These are phyloP conservation scores for Sechiopsis laciniata DNA, from an alignment of 306 rosid species.

Conservation along the genomic window DNA sequence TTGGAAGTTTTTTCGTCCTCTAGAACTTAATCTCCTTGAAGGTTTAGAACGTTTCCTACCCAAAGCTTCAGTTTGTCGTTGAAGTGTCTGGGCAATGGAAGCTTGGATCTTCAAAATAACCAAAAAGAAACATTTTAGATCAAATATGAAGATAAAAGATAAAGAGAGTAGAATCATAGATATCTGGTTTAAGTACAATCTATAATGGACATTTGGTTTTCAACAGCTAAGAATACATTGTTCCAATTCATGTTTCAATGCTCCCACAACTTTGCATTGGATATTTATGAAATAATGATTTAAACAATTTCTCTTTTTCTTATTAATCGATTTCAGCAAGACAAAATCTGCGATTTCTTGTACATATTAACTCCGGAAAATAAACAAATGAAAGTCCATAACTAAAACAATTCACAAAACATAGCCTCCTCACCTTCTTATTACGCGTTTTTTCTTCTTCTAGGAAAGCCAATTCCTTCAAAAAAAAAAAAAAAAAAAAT, in stretches of 20 bases:
- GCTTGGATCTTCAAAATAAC: conserved; percentile 55
- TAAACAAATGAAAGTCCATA: too few relatives aligned
- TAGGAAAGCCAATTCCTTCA: conserved; percentile 51
- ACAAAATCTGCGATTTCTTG: background rate
- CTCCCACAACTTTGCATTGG: conserved; percentile 11
- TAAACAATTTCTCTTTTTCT: background rate
- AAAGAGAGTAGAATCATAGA: background rate
- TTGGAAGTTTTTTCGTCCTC: conserved; percentile 44
- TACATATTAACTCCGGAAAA: background rate
- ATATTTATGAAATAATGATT: background rate
- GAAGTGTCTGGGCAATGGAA: conserved; percentile 57
- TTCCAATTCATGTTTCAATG: background rate
- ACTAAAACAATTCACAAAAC: background rate
- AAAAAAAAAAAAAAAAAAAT: background rate
- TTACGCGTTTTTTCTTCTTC: conserved; percentile 62
- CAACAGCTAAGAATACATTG: background rate
- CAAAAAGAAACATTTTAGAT: conserved; percentile 17
- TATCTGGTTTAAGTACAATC: background rate
- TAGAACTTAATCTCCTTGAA: conserved; percentile 46
- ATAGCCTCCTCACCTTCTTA: conserved; percentile 44
- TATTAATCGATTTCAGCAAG: background rate
- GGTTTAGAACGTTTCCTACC: conserved; percentile 49
- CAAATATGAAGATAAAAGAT: conserved; percentile 3
- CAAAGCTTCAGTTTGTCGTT: conserved; percentile 56
- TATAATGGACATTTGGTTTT: background rate